Conservation (phyloP, 1,139 yeast genomes). For the Pneumocystis sp. region DNA sequence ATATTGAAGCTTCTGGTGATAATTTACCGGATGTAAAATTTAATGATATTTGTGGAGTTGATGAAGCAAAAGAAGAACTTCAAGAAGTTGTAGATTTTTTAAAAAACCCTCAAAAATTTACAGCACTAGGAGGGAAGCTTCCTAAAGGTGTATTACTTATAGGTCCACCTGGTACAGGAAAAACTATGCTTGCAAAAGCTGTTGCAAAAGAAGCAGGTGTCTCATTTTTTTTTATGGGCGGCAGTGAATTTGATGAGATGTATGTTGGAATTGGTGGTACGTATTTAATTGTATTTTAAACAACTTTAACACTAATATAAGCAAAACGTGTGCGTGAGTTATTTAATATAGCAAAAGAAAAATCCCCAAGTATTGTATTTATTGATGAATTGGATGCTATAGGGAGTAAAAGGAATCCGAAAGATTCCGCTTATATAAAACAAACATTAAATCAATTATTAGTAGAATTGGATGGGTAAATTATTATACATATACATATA, state of each 20-base stretch:
- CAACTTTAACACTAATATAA: neutral
- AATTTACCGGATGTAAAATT: slow-evolving; percentile 45
- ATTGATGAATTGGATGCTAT: slow-evolving; percentile 96
- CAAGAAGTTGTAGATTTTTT: slow-evolving; percentile 94
- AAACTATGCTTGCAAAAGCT: slow-evolving; percentile 89
- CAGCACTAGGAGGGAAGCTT: slow-evolving; percentile 90
- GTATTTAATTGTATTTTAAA: neutral
- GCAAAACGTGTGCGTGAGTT: slow-evolving; percentile 87
- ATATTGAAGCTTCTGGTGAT: slow-evolving; percentile 29
- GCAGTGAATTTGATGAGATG: slow-evolving; percentile 93
- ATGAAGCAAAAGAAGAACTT: slow-evolving; percentile 92
- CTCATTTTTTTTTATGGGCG: slow-evolving; percentile 96
- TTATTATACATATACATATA: neutral
- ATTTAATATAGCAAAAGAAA: slow-evolving; percentile 81
- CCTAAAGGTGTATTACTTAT: slow-evolving; percentile 94
- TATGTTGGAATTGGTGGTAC: slow-evolving; percentile 91
- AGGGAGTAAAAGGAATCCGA: slow-evolving; percentile 95
- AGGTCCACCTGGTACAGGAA: slow-evolving; percentile 99
- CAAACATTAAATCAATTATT: slow-evolving; percentile 90
- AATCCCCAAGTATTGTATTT: slow-evolving; percentile 92
- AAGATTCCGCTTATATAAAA: slow-evolving; percentile 94
- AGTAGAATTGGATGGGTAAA: slow-evolving; percentile 78
- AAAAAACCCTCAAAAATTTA: slow-evolving; percentile 89
- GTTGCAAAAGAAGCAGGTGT: slow-evolving; percentile 99
- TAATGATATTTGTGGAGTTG: slow-evolving; percentile 92